Conservation (phyloP, 1,139 yeast species). For the Fermentozyma sake region DNA sequence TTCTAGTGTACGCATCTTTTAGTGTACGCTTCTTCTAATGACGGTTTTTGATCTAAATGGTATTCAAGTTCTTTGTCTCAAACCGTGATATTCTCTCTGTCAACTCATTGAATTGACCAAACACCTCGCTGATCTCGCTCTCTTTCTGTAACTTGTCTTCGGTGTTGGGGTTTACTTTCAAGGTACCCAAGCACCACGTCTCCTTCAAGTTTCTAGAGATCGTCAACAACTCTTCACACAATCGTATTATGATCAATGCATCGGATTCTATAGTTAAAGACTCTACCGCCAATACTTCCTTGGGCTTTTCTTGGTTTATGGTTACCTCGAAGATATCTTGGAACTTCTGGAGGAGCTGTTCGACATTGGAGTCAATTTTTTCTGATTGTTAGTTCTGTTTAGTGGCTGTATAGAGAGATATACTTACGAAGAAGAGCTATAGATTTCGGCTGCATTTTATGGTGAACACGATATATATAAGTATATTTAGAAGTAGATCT, state of each 20-base stretch:
- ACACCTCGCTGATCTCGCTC: constrained; percentile 22
- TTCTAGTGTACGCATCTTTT: neutral
- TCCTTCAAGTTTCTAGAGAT: constrained; percentile 49
- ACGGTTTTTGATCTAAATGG: too few relatives aligned
- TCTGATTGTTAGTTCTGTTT: constrained; percentile 20
- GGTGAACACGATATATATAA: too few relatives aligned
- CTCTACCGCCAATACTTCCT: constrained; percentile 51
- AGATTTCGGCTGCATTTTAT: constrained; percentile 40
- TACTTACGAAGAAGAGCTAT: constrained; percentile 41
- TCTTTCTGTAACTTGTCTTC: constrained; percentile 16
- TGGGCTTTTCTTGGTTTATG: constrained; percentile 42
- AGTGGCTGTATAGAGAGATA: neutral
- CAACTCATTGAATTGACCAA: constrained; percentile 36
- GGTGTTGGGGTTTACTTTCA: constrained; percentile 25
- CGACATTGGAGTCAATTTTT: constrained; percentile 38
- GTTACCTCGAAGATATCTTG: constrained; percentile 43
- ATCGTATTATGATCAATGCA: constrained; percentile 46
- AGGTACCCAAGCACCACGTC: constrained; percentile 54
- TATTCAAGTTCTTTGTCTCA: constrained; percentile 11
- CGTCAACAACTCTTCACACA: constrained; percentile 49
- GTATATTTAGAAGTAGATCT: too few relatives aligned
- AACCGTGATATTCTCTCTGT: constrained; percentile 34
- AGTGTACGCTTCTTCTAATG: too few relatives aligned
- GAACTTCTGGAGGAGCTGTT: constrained; percentile 40
- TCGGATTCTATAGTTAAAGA: constrained; percentile 53